Evolutionary conservation across 1,284 basidiomycete species (phyloP).

Genomic region (Trametes sp.): DNA sequence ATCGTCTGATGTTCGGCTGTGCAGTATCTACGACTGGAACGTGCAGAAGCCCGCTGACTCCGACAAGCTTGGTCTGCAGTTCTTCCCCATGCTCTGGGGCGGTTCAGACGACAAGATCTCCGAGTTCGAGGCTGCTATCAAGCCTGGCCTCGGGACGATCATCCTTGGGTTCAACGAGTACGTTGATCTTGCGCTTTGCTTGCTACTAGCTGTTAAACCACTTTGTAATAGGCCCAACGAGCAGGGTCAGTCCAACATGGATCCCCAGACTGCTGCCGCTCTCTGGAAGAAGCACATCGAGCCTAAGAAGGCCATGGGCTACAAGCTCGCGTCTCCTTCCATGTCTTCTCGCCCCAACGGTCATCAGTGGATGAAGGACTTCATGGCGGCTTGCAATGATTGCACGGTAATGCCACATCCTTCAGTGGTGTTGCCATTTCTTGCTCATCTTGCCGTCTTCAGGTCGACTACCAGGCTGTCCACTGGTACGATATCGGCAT

Average conservation of each 20-base stretch:
- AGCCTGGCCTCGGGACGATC: slow-evolving; percentile 56
- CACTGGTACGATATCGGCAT: slow-evolving; percentile 70
- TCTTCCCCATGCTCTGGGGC: slow-evolving; percentile 78
- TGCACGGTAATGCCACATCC: slow-evolving; percentile 54
- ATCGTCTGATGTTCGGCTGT: background rate
- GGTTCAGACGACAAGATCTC: slow-evolving; percentile 45
- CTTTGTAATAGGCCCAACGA: slow-evolving; percentile 60
- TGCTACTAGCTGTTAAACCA: slow-evolving; percentile 11
- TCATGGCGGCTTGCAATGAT: slow-evolving; percentile 58
- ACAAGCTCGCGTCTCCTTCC: slow-evolving; percentile 69
- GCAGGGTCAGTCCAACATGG: slow-evolving; percentile 67
- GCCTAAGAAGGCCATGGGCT: slow-evolving; percentile 64
- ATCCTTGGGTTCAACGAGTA: slow-evolving; percentile 79
- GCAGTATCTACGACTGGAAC: slow-evolving; percentile 68
- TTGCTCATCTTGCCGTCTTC: slow-evolving; percentile 4
- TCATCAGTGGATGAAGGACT: slow-evolving; percentile 66
- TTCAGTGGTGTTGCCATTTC: slow-evolving; percentile 31
- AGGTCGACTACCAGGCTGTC: slow-evolving; percentile 60
- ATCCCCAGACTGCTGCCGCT: slow-evolving; percentile 52
- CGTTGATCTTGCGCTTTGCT: slow-evolving; percentile 34
- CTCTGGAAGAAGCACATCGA: slow-evolving; percentile 72
- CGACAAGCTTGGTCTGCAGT: slow-evolving; percentile 54
- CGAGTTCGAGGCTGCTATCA: slow-evolving; percentile 53
- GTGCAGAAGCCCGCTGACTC: slow-evolving; percentile 49
- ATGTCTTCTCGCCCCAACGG: slow-evolving; percentile 69